phyloP scores from a whole-genome alignment of 108 stramenopile species.

The Cyclotella sp. region DNA sequence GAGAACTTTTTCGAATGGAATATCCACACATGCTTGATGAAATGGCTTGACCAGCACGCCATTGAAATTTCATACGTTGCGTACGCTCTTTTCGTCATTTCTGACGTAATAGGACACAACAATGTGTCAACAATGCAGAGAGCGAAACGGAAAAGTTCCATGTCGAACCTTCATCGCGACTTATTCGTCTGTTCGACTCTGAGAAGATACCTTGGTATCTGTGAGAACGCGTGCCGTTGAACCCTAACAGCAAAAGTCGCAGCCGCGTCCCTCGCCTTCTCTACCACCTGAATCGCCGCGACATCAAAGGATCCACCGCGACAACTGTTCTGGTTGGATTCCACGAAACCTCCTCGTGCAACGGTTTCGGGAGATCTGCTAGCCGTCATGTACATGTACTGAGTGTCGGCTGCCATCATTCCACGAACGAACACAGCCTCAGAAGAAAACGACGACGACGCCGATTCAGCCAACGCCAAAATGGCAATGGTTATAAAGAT shows the following conservation, averaged over 20 bases:
- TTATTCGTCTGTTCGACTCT: neutral
- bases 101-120: too few species aligned
- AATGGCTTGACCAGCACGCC: too few species aligned
- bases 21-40: too few species aligned
- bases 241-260: slow-evolving; percentile 17
- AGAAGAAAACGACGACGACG: slow-evolving; percentile 6
- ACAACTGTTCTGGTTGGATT: neutral
- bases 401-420: slow-evolving; percentile 49
- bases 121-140: too few species aligned
- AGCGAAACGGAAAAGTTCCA: too few species aligned
- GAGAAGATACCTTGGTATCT: neutral
- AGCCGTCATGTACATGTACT: slow-evolving; percentile 43
- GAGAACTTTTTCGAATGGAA: too few species aligned
- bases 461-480: neutral
- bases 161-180: too few species aligned
- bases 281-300: slow-evolving; percentile 1
- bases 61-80: too few species aligned
- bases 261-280: slow-evolving; percentile 20
- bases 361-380: slow-evolving; percentile 12
- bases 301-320: neutral
- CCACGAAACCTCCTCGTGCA: slow-evolving; percentile 5
- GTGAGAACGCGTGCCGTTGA: slow-evolving; percentile 15
- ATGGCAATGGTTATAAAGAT: neutral
- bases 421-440: slow-evolving; percentile 44
- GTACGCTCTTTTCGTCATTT: too few species aligned